These are phyloP conservation scores for Diaporthe caulivora DNA, from an alignment of 2,329 filamentous ascomycete genomes.

Conservation along the genomic window DNA sequence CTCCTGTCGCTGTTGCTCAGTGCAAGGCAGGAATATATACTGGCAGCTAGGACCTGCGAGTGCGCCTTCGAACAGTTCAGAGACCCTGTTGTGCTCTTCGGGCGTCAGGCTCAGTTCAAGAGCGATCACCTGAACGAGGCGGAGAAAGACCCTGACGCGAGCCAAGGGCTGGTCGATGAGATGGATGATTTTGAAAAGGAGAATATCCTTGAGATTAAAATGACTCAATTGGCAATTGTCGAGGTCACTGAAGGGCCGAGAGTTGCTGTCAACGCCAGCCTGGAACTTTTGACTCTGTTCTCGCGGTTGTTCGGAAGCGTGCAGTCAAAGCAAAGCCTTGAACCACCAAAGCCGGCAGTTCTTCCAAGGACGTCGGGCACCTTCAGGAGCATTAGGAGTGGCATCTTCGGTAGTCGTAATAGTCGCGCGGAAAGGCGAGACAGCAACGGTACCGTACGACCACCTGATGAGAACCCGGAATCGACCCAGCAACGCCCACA, in stretches of 20 bases:
- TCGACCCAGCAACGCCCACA: conserved; percentile 51
- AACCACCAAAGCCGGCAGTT: conserved; percentile 57
- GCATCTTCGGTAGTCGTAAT: conserved; percentile 76
- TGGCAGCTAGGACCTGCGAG: conserved; percentile 86
- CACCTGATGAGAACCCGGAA: conserved; percentile 50
- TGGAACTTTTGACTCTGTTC: conserved; percentile 87
- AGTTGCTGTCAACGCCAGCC: conserved; percentile 87
- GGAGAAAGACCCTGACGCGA: conserved; percentile 51
- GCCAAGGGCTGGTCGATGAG: conserved; percentile 74
- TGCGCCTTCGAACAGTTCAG: conserved; percentile 92
- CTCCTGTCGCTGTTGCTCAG: conserved; percentile 87
- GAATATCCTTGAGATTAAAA: conserved; percentile 91
- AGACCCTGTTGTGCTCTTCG: conserved; percentile 77
- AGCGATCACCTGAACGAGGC: conserved; percentile 77
- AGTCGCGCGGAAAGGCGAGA: conserved; percentile 49
- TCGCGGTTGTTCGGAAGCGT: conserved; percentile 78
- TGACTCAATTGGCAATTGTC: conserved; percentile 89
- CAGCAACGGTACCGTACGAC: conserved; percentile 47
- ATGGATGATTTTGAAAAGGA: conserved; percentile 90
- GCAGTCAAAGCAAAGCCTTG: conserved; percentile 59
- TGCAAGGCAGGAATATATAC: conserved; percentile 85
- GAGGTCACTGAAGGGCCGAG: conserved; percentile 88
- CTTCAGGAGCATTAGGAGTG: conserved; percentile 76
- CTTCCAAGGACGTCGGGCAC: conserved; percentile 80
- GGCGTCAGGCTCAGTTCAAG: conserved; percentile 69